Evolutionary conservation across 495 filamentous ascomycete genomes (phyloP).

Genomic region (Aspergillus haitiensis): DNA sequence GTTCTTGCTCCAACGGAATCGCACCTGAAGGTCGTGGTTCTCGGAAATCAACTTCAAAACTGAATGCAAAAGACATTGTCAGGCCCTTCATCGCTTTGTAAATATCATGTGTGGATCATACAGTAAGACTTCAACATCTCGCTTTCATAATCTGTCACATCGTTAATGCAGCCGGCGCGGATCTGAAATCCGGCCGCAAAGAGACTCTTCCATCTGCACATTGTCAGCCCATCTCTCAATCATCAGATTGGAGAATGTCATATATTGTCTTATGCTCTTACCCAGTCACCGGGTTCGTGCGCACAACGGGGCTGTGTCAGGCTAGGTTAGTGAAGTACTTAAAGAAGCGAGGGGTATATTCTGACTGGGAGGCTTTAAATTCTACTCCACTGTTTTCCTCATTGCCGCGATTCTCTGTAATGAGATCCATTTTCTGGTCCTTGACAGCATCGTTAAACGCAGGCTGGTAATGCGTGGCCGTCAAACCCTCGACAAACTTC

Average conservation of each 20-base stretch:
- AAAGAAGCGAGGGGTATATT: neutral
- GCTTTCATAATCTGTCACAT: slow-evolving; percentile 4
- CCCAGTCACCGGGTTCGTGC: slow-evolving; percentile 17
- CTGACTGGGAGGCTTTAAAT: slow-evolving; percentile 12
- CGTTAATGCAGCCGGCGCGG: slow-evolving; percentile 9
- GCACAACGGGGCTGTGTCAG: slow-evolving; percentile 4
- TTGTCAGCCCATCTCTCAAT: too few relatives aligned
- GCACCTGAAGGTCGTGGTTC: slow-evolving; percentile 15
- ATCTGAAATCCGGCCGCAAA: neutral
- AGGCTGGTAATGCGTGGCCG: slow-evolving; percentile 57
- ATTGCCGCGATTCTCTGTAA: too few relatives aligned
- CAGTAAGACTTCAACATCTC: slow-evolving; percentile 14
- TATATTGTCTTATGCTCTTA: too few relatives aligned
- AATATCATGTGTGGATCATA: neutral
- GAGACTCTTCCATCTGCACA: slow-evolving; percentile 18
- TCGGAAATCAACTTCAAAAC: slow-evolving; percentile 13
- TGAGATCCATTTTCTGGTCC: too few relatives aligned
- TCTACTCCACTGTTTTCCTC: too few relatives aligned
- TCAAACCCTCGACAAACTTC: slow-evolving; percentile 64
- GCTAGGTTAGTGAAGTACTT: neutral
- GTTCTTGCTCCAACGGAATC: slow-evolving; percentile 6
- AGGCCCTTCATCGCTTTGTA: neutral
- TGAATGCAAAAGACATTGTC: neutral
- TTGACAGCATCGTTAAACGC: slow-evolving; percentile 55
- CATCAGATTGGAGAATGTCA: too few relatives aligned